These are phyloP conservation scores for Paecilomyces variotii DNA, from an alignment of 2,329 filamentous ascomycete species.

Conservation along the genomic window DNA sequence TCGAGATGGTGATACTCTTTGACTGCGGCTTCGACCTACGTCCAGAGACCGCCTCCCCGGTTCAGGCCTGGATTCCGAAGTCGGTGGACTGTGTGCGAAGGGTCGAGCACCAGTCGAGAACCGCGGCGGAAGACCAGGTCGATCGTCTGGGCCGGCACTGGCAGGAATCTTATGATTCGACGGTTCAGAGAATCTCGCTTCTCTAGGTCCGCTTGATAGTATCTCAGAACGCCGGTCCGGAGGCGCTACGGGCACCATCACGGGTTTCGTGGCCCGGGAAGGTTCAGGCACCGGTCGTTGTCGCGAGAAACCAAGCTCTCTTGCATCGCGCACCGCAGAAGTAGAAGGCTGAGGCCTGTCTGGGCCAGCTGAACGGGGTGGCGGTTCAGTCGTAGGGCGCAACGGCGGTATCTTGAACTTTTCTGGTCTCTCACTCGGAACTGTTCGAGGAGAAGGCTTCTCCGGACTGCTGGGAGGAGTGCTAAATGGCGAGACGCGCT, in stretches of 20 bases:
- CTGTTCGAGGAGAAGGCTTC: constrained; percentile 39
- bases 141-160: constrained; percentile 32
- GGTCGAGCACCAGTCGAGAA: constrained; percentile 10
- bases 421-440: constrained; percentile 5
- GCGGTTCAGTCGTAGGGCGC: constrained; percentile 19
- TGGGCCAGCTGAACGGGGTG: constrained; percentile 18
- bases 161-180: constrained; percentile 31
- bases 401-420: constrained; percentile 6
- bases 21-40: constrained; percentile 3
- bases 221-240: constrained; percentile 13
- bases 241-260: constrained; percentile 24
- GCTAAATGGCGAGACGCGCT: constrained; percentile 67
- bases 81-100: constrained; percentile 3
- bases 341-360: constrained; percentile 17
- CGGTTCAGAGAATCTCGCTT: constrained; percentile 34
- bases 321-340: constrained; percentile 14
- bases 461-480: constrained; percentile 72
- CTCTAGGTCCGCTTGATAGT: constrained; percentile 13
- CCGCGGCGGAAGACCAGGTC: constrained; percentile 43
- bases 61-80: constrained; percentile 1
- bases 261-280: constrained; percentile 20
- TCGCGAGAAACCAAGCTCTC: constrained; percentile 24
- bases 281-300: constrained; percentile 18
- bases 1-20: constrained; percentile 5
- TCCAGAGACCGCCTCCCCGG: constrained; percentile 7